These are phyloP conservation scores for Sesbania bispinosa DNA, from an alignment of 306 rosid genomes.

Conservation along the genomic window DNA sequence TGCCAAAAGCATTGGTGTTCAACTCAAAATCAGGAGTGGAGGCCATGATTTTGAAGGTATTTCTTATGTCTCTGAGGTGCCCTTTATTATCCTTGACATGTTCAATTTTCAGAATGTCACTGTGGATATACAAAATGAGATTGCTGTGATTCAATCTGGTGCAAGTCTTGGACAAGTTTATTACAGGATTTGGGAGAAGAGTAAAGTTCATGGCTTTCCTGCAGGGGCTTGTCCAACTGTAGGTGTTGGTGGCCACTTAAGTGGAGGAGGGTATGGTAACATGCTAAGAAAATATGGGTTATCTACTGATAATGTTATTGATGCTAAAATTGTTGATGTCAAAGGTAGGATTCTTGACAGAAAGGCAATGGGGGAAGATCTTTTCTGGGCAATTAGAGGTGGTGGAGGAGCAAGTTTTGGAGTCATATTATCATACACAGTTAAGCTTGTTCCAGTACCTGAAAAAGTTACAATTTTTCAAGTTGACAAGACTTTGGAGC, in stretches of 20 bases:
- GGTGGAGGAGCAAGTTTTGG: constrained; percentile 74
- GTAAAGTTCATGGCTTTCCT: constrained; percentile 57
- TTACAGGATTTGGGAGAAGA: constrained; percentile 51
- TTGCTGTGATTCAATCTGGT: constrained; percentile 47
- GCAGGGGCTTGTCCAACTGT: constrained; percentile 70
- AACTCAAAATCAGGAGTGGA: constrained; percentile 59
- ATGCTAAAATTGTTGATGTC: constrained; percentile 46
- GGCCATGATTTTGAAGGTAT: constrained; percentile 73
- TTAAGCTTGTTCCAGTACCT: constrained; percentile 46
- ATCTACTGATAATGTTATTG: constrained; percentile 40
- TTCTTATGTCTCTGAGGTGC: constrained; percentile 37
- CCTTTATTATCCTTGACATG: constrained; percentile 56
- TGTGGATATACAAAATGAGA: constrained; percentile 34
- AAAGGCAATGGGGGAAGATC: constrained; percentile 47
- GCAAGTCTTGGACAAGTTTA: constrained; percentile 60
- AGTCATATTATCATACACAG: constrained; percentile 45
- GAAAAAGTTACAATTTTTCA: constrained; percentile 42
- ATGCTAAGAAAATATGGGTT: constrained; percentile 53
- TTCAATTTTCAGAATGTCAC: constrained; percentile 34
- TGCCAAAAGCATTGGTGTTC: constrained; percentile 33
- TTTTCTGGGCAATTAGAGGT: constrained; percentile 56
- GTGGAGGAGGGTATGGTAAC: constrained; percentile 83
- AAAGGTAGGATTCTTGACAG: constrained; percentile 46
- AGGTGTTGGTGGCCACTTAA: constrained; percentile 74
- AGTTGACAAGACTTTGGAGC: constrained; percentile 34